Evolutionary conservation across 225 moss, liverwort and hornwort genomes (phyloP).

Genomic region (Anthoceros angustus): DNA sequence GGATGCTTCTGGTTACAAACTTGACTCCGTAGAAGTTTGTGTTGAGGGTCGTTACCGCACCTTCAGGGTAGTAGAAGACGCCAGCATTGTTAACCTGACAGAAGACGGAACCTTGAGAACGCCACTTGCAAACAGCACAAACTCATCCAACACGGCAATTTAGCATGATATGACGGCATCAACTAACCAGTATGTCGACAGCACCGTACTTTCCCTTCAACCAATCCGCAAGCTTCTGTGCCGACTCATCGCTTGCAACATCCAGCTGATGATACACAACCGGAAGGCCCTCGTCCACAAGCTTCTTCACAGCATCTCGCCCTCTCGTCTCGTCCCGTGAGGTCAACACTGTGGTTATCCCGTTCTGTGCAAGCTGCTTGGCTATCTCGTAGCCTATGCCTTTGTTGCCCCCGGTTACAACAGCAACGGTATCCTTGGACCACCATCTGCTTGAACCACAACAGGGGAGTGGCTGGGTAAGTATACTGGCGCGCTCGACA

Average conservation of each 20-base stretch:
- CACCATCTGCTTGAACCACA: conserved; percentile 21
- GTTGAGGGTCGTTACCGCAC: conserved; percentile 17
- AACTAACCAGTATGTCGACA: conserved; percentile 32
- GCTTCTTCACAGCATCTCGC: conserved; percentile 21
- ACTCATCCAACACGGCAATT: not conserved
- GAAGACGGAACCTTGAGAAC: not conserved
- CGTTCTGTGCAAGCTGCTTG: conserved; percentile 29
- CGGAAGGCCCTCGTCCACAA: conserved; percentile 29
- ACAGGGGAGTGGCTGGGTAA: too few relatives aligned
- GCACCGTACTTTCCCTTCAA: conserved; percentile 31
- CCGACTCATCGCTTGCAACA: conserved; percentile 33
- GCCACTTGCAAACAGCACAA: not conserved
- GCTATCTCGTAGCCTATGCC: conserved; percentile 37
- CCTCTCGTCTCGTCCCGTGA: conserved; percentile 36
- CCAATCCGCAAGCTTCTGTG: conserved; percentile 23
- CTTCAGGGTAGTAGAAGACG: conserved; percentile 9
- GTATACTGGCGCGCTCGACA: too few relatives aligned
- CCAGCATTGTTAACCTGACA: conserved; percentile 42
- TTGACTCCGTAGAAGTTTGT: conserved; percentile 44
- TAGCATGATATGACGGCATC: not conserved
- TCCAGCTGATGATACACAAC: conserved; percentile 31
- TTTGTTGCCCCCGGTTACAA: conserved; percentile 35
- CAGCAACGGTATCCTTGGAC: conserved; percentile 11
- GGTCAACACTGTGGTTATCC: conserved; percentile 30
- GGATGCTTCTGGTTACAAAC: conserved; percentile 28